Conservation (phyloP, 2,329 filamentous ascomycete species). For the Pseudopyricularia javanii region DNA sequence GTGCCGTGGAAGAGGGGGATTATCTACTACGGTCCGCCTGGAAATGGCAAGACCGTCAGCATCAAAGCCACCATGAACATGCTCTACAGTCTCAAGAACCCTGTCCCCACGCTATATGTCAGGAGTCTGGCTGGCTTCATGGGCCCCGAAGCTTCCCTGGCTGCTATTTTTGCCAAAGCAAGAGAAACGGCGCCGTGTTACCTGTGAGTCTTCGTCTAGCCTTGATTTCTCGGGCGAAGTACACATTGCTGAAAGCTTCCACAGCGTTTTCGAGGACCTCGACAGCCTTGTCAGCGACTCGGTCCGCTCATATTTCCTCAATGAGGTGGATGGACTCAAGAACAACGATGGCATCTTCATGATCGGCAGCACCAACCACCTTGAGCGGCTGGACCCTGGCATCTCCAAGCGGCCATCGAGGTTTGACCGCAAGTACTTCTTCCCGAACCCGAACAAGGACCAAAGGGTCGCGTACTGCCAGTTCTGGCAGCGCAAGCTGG, state of each 20-base stretch:
- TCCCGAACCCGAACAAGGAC: slow-evolving; percentile 40
- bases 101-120: slow-evolving; percentile 51
- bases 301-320: slow-evolving; percentile 58
- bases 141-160: slow-evolving; percentile 44
- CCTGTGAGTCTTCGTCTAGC: slow-evolving; percentile 13
- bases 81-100: slow-evolving; percentile 37
- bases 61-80: slow-evolving; percentile 60
- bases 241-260: slow-evolving; percentile 26
- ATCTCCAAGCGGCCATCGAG: slow-evolving; percentile 53
- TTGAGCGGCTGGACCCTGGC: slow-evolving; percentile 55
- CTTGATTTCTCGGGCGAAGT: neutral
- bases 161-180: slow-evolving; percentile 43
- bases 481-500: slow-evolving; percentile 49
- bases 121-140: slow-evolving; percentile 33
- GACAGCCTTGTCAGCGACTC: slow-evolving; percentile 50
- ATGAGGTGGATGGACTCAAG: slow-evolving; percentile 59
- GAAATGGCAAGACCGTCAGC: slow-evolving; percentile 56
- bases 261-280: slow-evolving; percentile 61
- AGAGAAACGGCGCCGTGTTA: slow-evolving; percentile 22
- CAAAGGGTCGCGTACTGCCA: slow-evolving; percentile 47
- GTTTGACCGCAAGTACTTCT: slow-evolving; percentile 56
- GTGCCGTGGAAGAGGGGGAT: slow-evolving; percentile 63
- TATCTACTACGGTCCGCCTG: slow-evolving; percentile 53
- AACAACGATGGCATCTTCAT: slow-evolving; percentile 62
- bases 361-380: slow-evolving; percentile 52